Percentiles rank a stretch among this genome's conserved stretches.
phyloP scores from a whole-genome alignment of 805 yeast species.

The Clavispora fructus region DNA sequence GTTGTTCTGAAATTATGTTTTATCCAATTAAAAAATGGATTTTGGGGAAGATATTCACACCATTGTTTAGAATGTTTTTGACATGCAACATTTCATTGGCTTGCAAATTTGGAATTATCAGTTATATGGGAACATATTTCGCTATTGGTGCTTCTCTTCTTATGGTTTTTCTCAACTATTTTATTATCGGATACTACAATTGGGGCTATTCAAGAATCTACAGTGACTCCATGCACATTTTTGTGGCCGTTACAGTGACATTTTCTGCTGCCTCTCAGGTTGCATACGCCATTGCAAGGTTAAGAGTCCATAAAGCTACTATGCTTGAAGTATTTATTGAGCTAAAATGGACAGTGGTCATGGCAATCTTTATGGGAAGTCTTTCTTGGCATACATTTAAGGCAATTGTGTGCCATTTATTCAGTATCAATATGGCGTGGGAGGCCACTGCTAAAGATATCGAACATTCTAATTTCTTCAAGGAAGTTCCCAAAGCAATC shows the following conservation, averaged over 20 bases:
- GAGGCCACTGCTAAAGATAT: not conserved
- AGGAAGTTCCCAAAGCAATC: not conserved
- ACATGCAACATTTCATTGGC: not conserved
- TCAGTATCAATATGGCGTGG: not conserved
- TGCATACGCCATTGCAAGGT: not conserved
- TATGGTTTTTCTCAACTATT: not conserved
- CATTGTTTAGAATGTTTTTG: not conserved
- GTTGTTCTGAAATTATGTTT: not conserved
- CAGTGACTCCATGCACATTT: not conserved
- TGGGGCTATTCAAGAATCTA: not conserved
- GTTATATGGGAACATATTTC: not conserved
- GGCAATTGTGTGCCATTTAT: not conserved
- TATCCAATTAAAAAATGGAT: not conserved
- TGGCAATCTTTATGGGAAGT: not conserved
- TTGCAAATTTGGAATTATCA: not conserved
- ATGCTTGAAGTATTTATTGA: not conserved
- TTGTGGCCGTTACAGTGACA: not conserved
- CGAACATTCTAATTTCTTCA: not conserved
- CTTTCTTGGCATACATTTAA: not conserved
- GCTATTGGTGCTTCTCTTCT: not conserved
- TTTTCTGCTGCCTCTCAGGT: not conserved
- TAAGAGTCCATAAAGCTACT: not conserved
- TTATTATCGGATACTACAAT: not conserved
- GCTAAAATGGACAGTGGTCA: not conserved
- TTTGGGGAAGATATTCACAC: not conserved